A percentile compares a stretch with the other conserved stretches of the same genome.
phyloP scores from a whole-genome alignment of 768 basidiomycete species.

The Podaxis sp. region DNA sequence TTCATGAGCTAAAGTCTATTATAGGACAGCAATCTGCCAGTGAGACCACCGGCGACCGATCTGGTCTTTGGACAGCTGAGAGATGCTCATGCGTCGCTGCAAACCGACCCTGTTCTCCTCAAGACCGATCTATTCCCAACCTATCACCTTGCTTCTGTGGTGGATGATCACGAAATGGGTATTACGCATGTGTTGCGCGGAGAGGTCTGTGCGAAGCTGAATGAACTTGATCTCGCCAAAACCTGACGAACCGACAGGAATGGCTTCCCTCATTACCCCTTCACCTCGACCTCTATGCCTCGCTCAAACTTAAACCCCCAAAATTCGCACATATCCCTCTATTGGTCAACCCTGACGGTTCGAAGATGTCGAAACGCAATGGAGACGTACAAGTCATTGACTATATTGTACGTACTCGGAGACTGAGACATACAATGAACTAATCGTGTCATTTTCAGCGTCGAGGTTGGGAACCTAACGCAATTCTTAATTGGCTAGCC shows the following conservation, averaged over 20 bases:
- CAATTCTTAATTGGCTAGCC: constrained; percentile 90
- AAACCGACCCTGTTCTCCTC: constrained; percentile 88
- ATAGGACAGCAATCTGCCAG: constrained; percentile 61
- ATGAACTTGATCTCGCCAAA: neutral
- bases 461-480: constrained; percentile 83
- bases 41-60: constrained; percentile 53
- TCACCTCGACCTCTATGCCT: constrained; percentile 86
- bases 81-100: constrained; percentile 75
- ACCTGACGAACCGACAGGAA: constrained; percentile 55
- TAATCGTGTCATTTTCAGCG: constrained; percentile 41
- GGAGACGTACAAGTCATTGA: constrained; percentile 87
- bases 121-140: constrained; percentile 95
- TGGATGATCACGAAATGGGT: constrained; percentile 95
- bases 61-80: constrained; percentile 74
- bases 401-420: constrained; percentile 63
- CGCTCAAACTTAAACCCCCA: constrained; percentile 63
- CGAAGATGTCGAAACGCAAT: constrained; percentile 93
- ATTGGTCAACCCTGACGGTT: constrained; percentile 84
- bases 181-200: constrained; percentile 95
- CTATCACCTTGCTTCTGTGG: constrained; percentile 92
- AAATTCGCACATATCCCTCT: constrained; percentile 91
- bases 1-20: neutral
- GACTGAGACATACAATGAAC: neutral
- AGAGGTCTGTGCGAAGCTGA: constrained; percentile 52
- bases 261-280: constrained; percentile 94